These are phyloP conservation scores for Hyaloscypha hepaticicola DNA, from an alignment of 495 filamentous ascomycete genomes.

Conservation along the genomic window DNA sequence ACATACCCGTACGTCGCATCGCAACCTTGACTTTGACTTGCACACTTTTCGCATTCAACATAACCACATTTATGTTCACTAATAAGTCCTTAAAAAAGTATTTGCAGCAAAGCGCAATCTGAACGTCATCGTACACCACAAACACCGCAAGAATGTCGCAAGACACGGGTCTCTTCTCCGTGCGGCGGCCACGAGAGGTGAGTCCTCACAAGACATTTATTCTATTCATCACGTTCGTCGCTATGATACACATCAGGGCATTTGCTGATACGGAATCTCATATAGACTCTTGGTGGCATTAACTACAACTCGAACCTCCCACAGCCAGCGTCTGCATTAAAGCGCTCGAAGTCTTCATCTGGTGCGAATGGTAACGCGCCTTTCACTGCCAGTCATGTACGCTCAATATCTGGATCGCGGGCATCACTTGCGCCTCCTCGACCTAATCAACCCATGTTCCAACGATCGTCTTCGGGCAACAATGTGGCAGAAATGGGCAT, in stretches of 20 bases:
- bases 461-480: constrained; percentile 75
- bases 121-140: background rate
- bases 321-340: constrained; percentile 86
- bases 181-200: constrained; percentile 68
- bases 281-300: constrained; percentile 68
- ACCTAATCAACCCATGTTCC: constrained; percentile 80
- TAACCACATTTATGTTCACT: background rate
- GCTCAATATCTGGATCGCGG: constrained; percentile 76
- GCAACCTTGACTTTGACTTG: constrained; percentile 6
- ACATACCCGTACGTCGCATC: constrained; percentile 13
- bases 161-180: constrained; percentile 68
- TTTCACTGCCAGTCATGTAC: constrained; percentile 67
- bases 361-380: constrained; percentile 57
- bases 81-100: background rate
- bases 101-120: background rate
- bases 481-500: constrained; percentile 75
- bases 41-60: background rate
- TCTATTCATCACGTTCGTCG: background rate
- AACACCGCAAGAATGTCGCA: constrained; percentile 55
- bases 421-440: constrained; percentile 79
- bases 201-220: constrained; percentile 14
- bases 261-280: constrained; percentile 13
- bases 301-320: constrained; percentile 70
- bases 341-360: constrained; percentile 83
- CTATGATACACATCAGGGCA: background rate